These are phyloP conservation scores for Rhipidocladum racemiflorum DNA, from an alignment of 176 grass and related monocot genomes.

Conservation along the genomic window DNA sequence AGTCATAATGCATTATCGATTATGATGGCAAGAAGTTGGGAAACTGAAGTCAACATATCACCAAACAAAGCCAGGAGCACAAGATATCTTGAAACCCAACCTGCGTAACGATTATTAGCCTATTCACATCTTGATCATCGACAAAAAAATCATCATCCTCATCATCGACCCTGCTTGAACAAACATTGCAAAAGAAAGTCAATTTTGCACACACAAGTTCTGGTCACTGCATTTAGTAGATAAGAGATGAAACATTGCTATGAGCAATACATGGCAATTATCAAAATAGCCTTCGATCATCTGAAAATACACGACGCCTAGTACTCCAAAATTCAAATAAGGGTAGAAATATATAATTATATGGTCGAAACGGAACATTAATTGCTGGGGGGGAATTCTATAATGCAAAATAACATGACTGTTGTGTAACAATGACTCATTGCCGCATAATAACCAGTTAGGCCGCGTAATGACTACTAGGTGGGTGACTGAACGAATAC, in stretches of 20 bases:
- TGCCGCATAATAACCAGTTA: too few relatives aligned
- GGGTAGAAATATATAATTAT: neutral
- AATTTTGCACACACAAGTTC: slow-evolving; percentile 7
- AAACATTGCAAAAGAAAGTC: slow-evolving; percentile 35
- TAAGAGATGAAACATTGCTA: neutral
- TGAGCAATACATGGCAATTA: neutral
- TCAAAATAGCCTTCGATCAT: neutral
- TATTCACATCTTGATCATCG: slow-evolving; percentile 88
- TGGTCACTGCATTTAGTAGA: neutral
- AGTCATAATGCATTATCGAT: slow-evolving; percentile 1
- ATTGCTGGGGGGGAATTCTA: neutral
- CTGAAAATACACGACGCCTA: neutral
- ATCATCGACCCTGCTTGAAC: slow-evolving; percentile 61
- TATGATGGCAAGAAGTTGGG: neutral
- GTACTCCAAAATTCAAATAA: neutral
- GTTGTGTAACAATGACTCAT: neutral
- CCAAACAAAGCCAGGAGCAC: slow-evolving; percentile 17
- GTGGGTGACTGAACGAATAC: too few relatives aligned
- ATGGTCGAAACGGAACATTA: neutral
- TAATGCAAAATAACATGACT: neutral
- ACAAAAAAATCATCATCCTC: slow-evolving; percentile 91
- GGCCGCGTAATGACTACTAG: too few relatives aligned
- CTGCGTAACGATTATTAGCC: slow-evolving; percentile 93
- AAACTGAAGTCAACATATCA: neutral
- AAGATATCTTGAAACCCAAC: slow-evolving; percentile 42